Percentiles rank a stretch among this genome's conserved stretches.
These are phyloP conservation scores for Petasospora fabianii DNA, from an alignment of 1,139 yeast species.

Conservation along the genomic window DNA sequence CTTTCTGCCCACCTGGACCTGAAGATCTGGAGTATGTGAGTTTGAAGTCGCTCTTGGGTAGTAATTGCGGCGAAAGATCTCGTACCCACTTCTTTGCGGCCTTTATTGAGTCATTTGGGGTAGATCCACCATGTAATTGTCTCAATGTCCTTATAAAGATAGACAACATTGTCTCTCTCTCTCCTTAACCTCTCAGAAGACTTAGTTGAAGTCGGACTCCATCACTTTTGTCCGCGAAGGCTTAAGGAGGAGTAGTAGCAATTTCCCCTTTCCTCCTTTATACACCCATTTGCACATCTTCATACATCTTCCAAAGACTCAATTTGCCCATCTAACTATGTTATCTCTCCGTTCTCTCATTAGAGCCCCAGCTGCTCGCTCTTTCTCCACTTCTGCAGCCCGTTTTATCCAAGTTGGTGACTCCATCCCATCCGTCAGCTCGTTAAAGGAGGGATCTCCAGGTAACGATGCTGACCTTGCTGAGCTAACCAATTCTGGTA, in stretches of 20 bases:
- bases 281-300: neutral
- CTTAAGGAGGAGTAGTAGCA: no score
- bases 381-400: slow-evolving; percentile 34
- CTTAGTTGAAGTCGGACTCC: no score
- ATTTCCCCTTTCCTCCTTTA: neutral
- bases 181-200: no score
- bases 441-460: slow-evolving; percentile 63
- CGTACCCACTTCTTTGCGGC: slow-evolving; percentile 39
- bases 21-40: slow-evolving; percentile 68
- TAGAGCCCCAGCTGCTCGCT: slow-evolving; percentile 15
- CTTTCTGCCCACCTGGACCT: slow-evolving; percentile 96
- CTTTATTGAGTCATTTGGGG: neutral
- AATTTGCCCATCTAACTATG: neutral
- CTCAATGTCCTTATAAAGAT: no score
- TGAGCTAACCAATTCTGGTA: slow-evolving; percentile 44
- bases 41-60: slow-evolving; percentile 51
- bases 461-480: slow-evolving; percentile 61
- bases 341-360: slow-evolving; percentile 5
- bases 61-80: slow-evolving; percentile 30
- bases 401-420: slow-evolving; percentile 48
- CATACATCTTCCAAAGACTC: neutral
- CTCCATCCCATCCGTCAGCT: slow-evolving; percentile 49
- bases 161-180: no score
- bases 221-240: no score
- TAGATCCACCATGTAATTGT: no score